phyloP scores from a whole-genome alignment of 192 early-diverging fungal genomes.

The Obelidium mucronatum region DNA sequence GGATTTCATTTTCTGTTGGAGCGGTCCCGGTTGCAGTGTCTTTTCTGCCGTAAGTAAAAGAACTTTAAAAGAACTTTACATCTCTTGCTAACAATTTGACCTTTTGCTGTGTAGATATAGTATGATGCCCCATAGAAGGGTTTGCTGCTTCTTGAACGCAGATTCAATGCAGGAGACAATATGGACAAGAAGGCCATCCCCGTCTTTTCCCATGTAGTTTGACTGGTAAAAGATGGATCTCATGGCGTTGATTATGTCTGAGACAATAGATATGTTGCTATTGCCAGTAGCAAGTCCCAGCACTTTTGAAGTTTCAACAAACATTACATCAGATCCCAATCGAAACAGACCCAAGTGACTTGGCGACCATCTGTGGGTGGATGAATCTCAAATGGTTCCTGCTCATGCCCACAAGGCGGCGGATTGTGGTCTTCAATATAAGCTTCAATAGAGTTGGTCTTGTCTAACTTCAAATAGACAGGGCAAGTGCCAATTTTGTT shows the following conservation, averaged over 20 bases:
- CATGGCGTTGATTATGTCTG: background rate
- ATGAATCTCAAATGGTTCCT: background rate
- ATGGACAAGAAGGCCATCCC: background rate
- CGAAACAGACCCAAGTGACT: background rate
- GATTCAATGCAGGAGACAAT: background rate
- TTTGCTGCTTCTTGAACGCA: too few species aligned
- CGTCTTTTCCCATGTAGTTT: background rate
- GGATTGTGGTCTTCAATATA: background rate
- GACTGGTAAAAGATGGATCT: background rate
- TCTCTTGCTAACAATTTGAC: background rate
- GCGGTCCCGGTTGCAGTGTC: too few species aligned
- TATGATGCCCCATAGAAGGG: background rate
- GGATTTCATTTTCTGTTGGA: too few species aligned
- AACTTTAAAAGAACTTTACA: background rate
- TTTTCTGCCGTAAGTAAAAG: background rate
- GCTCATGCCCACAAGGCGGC: background rate
- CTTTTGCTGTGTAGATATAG: background rate
- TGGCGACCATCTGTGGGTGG: background rate
- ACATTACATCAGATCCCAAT: background rate
- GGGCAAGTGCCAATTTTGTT: background rate
- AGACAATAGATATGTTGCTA: background rate
- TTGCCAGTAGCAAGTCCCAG: background rate
- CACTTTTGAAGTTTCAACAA: background rate
- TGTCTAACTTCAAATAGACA: background rate
- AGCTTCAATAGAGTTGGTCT: background rate